Conservation (phyloP, 208 protist species). For the Crithidia sp. region DNA sequence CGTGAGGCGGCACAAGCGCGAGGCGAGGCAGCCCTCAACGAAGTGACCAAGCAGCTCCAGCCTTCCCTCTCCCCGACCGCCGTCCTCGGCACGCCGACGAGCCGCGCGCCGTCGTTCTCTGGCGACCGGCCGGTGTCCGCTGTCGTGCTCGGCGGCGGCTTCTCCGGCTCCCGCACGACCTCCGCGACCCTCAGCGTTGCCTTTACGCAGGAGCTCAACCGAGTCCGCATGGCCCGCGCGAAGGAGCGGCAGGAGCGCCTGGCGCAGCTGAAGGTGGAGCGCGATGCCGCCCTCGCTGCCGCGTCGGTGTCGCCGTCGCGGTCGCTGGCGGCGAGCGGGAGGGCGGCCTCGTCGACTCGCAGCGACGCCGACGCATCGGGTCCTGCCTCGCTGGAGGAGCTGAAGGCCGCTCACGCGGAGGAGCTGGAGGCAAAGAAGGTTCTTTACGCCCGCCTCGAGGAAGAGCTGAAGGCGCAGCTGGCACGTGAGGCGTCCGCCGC, state of each 20-base stretch:
- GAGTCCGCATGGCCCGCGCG: constrained; percentile 24
- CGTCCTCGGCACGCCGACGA: constrained; percentile 5
- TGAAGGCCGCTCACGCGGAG: constrained; percentile 40
- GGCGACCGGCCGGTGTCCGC: constrained; percentile 18
- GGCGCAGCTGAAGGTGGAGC: constrained; percentile 32
- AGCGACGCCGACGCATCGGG: constrained; percentile 5
- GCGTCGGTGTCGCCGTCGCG: constrained; percentile 7
- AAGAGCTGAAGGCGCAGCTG: constrained; percentile 47
- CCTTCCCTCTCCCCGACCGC: background rate
- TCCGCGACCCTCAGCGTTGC: constrained; percentile 22
- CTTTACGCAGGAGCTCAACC: constrained; percentile 37
- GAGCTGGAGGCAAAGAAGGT: constrained; percentile 27
- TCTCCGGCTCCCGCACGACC: constrained; percentile 2
- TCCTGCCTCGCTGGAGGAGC: constrained; percentile 13
- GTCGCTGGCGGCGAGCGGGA: constrained; percentile 3
- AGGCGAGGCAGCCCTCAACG: constrained; percentile 22
- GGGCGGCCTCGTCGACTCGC: background rate
- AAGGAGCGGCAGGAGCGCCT: constrained; percentile 47
- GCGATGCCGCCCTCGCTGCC: constrained; percentile 19
- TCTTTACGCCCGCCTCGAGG: constrained; percentile 47
- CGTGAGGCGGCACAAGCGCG: constrained; percentile 20
- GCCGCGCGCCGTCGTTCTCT: background rate
- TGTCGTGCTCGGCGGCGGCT: constrained; percentile 12
- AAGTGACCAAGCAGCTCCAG: constrained; percentile 16
- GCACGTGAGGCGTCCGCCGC: constrained; percentile 36